Evolutionary conservation across 805 yeast species (phyloP), one percentile per base, ranked within the genome.

Genomic region (Cyberlindnera saturnus): DNA sequence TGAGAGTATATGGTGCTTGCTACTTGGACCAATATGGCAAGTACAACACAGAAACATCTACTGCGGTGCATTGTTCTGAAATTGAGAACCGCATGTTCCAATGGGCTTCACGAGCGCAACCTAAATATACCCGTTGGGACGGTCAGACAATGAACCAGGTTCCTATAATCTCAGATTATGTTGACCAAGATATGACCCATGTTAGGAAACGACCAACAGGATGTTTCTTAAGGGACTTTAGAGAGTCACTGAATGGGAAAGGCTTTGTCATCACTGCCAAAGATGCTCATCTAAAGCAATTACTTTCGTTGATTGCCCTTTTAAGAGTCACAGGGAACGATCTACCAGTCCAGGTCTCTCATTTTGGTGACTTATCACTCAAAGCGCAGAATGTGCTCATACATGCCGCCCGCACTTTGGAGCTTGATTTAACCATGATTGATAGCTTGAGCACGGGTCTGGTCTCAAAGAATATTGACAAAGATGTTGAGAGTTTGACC

Each of bases 301-400:
- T 67, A 13, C 36, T 57, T 4, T 51, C 58, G n/a, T 34, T 64
- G 17, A 57, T 85, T 31, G 70, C 73, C 0, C 56, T 73, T 35
- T 51, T 70, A 13, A 51, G 74, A 30, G 59, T 60, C 13, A 36
- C 56, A 9, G 61, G 62, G 1, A 71, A 69, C 50, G 45, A 38
- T 10, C 50, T 66, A 20, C 77, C 75, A 5, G 64, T 71, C 32
- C 70, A 71, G 55, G 47, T 71, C 7, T 53, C 71, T n/a, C 63
- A 59, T 40, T 60, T 61, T 38, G 66, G 63, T 29, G 65, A 66
- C 36, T 38, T 66, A 62, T 69, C 51, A 1, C 40, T 49, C 13
- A 55, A 55, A 2, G 45, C 63, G 0, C 64, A 65, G 23, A 55
- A 62, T n/a, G 52, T 49, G 19, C 46, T 74, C 14, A 50, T 61